These are phyloP conservation scores for Jamesozyma gamospora DNA, from an alignment of 805 yeast species.

Conservation along the genomic window DNA sequence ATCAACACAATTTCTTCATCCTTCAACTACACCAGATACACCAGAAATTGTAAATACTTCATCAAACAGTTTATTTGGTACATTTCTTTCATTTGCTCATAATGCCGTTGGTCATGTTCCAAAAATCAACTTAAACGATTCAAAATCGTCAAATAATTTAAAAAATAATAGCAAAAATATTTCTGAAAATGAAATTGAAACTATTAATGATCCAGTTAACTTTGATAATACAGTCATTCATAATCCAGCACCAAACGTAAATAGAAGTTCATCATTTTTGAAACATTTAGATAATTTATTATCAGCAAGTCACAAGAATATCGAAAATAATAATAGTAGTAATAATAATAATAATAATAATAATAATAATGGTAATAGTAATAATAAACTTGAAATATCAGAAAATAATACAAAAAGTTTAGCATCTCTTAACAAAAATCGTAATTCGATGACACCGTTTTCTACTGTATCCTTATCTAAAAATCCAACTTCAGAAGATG, in stretches of 20 bases:
- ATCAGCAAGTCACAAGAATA: constrained; percentile 10
- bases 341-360: not conserved
- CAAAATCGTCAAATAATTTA: not conserved
- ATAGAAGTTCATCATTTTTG: constrained; percentile 26
- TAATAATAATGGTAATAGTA: not conserved
- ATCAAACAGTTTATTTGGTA: constrained; percentile 33
- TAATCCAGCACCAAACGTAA: constrained; percentile 2
- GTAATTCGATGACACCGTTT: not conserved
- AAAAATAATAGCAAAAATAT: not conserved
- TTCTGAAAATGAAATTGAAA: not conserved
- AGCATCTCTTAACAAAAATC: not conserved
- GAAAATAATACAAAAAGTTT: not conserved
- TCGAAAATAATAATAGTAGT: not conserved
- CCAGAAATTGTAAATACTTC: constrained; percentile 1
- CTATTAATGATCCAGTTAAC: not conserved
- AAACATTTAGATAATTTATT: constrained; percentile 31
- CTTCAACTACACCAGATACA: not conserved
- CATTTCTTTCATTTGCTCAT: constrained; percentile 40
- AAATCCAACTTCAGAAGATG: not conserved
- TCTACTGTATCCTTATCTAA: not conserved
- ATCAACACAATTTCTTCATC: too few species aligned
- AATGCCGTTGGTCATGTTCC: constrained; percentile 33
- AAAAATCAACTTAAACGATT: constrained; percentile 5
- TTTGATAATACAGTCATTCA: constrained; percentile 11
- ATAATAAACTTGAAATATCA: not conserved